Conservation (phyloP, 1,284 basidiomycete species). For the Leccinum subrobustum region DNA sequence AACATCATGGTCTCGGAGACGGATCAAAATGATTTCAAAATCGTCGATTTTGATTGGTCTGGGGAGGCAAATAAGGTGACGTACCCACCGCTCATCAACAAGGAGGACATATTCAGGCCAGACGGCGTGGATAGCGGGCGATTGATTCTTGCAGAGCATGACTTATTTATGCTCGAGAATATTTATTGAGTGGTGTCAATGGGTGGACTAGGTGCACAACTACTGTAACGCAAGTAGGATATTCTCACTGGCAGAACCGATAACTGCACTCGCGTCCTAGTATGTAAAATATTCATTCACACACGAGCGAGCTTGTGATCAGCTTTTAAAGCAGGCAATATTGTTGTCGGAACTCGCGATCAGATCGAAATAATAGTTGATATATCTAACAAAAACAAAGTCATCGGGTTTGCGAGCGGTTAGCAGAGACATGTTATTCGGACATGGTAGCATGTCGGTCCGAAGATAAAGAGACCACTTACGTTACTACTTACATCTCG, state of each 20-base stretch:
- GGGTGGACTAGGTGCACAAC: too few species aligned
- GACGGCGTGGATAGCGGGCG: neutral
- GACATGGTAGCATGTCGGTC: slow-evolving; percentile 61
- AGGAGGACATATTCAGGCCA: neutral
- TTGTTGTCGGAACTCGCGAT: slow-evolving; percentile 72
- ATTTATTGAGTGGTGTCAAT: neutral
- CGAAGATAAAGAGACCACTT: neutral
- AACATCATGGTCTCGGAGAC: neutral
- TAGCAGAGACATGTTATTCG: slow-evolving; percentile 64
- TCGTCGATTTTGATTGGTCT: neutral
- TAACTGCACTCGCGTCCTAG: too few species aligned
- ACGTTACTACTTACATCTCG: slow-evolving; percentile 35
- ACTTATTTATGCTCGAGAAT: neutral
- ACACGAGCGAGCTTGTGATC: slow-evolving; percentile 68
- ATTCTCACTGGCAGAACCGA: too few species aligned
- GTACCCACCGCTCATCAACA: neutral
- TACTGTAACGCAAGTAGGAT: too few species aligned
- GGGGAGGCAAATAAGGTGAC: neutral
- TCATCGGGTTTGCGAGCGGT: slow-evolving; percentile 45
- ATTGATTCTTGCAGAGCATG: neutral
- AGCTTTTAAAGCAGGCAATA: slow-evolving; percentile 84
- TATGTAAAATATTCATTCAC: too few species aligned
- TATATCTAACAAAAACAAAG: slow-evolving; percentile 55
- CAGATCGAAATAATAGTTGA: slow-evolving; percentile 63
- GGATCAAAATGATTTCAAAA: neutral